A percentile compares a stretch with the other conserved stretches of the same genome.
These are phyloP conservation scores for Symbiodinium pilosum DNA, from an alignment of 73 alveolate species.

Conservation along the genomic window DNA sequence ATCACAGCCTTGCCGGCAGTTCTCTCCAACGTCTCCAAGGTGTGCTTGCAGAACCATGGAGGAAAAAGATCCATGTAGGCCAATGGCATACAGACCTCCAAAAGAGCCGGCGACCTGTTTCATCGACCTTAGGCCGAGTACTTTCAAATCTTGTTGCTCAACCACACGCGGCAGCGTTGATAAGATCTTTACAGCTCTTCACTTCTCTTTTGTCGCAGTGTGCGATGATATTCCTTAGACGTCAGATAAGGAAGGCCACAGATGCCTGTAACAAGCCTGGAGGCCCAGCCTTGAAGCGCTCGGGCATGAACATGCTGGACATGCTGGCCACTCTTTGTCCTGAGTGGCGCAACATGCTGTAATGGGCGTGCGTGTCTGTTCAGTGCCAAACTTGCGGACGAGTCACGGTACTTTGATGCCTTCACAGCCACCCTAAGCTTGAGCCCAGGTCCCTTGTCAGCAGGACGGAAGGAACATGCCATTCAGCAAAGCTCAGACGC, in stretches of 20 bases:
- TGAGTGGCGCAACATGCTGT: neutral
- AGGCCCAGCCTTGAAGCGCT: neutral
- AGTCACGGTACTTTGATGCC: neutral
- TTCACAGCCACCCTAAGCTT: neutral
- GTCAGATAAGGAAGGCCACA: too few relatives aligned
- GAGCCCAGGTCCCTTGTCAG: neutral
- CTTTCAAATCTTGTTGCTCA: neutral
- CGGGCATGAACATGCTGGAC: neutral
- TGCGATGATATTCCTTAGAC: slow-evolving; percentile 62
- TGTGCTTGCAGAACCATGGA: too few relatives aligned
- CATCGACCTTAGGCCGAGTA: slow-evolving; percentile 55
- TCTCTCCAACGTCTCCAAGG: too few relatives aligned
- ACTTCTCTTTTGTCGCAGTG: slow-evolving; percentile 91
- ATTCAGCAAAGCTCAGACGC: neutral
- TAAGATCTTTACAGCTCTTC: slow-evolving; percentile 49
- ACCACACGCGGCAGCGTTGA: neutral
- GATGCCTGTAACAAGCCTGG: neutral
- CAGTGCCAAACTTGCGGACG: neutral
- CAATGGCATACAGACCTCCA: slow-evolving; percentile 73
- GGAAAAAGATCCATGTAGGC: neutral
- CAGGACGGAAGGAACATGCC: too few relatives aligned
- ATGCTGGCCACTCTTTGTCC: neutral
- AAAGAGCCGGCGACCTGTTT: slow-evolving; percentile 92
- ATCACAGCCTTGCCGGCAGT: slow-evolving; percentile 31
- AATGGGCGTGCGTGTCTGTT: too few relatives aligned